Base-by-base conservation (phyloP, 2,329 filamentous ascomycete genomes). In the Cladosporium austrohemisphaericum region DNA sequence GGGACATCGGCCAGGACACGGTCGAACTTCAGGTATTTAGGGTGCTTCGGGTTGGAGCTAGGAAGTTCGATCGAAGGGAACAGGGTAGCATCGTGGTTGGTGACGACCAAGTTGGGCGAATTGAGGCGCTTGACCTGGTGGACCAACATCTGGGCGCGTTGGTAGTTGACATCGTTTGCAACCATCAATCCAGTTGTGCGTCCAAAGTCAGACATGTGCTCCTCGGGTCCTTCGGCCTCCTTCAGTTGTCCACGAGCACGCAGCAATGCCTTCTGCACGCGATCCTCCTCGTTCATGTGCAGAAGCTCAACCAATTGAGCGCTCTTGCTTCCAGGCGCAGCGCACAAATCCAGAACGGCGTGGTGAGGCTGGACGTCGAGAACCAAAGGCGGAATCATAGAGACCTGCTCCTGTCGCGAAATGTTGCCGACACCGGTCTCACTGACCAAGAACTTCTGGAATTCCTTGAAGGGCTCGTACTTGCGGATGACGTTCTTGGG, bases 381-480 rank as follows among this genome's bases (percentile, higher is more conserved):
- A 60, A 97, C 77, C 60, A 97, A 79, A 20, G 93, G 93, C 20
- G 93, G 93, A 55, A 98, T 97, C 93, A 98, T 98, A 74, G 89
- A 95, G 63, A 98, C 93, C 36, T 95, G 86, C 73, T 98, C 93
- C 71, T 98, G 93, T 62, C 93, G 83, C 70, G 88, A 95, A 63
- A 98, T 97, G 68, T 97, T 98, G 62, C 93, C 93, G 18, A 97
- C 90, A 50, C 87, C 90, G 3, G 93, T 96, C 76, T 98, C 93
- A 45, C 92, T 94, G 41, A 98, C 93, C 43, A 98, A 79, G 75
- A 96, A 98, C 68, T 94, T 95, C 69, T 98, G 93, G 72, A 98
- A 97, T 22, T 88, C 86, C 41, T 90, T 85, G 67, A 98, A 98
- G 2, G 93, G 93, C 28, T 88, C 83, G 69, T 95, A 95, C 66